Evolutionary conservation across 2,329 filamentous ascomycete species (phyloP), one percentile per base, ranked within the genome.

Genomic region (Pseudofabraea citricarpa): DNA sequence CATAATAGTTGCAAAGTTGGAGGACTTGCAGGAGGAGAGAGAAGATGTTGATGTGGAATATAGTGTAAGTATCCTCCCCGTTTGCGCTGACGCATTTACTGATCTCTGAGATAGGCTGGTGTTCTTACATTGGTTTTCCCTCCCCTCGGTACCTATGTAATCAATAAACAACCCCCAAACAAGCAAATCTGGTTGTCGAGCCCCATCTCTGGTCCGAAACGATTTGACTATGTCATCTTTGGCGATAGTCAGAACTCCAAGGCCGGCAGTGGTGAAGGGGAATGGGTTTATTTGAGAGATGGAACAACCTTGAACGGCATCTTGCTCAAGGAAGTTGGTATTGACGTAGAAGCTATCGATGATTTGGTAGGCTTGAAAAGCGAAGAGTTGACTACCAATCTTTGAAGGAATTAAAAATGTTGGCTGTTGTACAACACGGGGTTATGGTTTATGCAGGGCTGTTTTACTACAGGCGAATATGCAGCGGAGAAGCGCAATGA

Each of bases 141-240:
- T 1, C 70, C 74, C 10, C 72, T 80, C 40, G 90, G 90, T 49
- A 91, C 81, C 22, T 98, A 94, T 62, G 87, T 98, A 47, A 77
- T 98, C 69, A 98, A 98, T 78, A 98, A 98, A 68, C 93, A 98
- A 66, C 93, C 93, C 0, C 90, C 91, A 16, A 97, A 96, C 74
- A 93, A 90, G 73, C 93, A 86, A 63, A 95, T 98, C 61, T 98
- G 93, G 93, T 80, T 97, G 36, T 93, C 88, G 27, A 95, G 89
- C 33, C 93, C 93, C 4, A 72, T 89, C 42, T 90, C 87, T 5
- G 93, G 93, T 0, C 93, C 93, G 12, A 96, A 96, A 69, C 83
- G 91, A 46, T 98, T 85, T 70, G 90, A 97, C 65, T 98, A 87
- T 78, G 85, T 95, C 43, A 64, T 90, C 40, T 56, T 72, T 36